A percentile compares a stretch with the other conserved stretches of the same genome.
phyloP scores from a whole-genome alignment of 495 filamentous ascomycete species.

The Podospora anserina region DNA sequence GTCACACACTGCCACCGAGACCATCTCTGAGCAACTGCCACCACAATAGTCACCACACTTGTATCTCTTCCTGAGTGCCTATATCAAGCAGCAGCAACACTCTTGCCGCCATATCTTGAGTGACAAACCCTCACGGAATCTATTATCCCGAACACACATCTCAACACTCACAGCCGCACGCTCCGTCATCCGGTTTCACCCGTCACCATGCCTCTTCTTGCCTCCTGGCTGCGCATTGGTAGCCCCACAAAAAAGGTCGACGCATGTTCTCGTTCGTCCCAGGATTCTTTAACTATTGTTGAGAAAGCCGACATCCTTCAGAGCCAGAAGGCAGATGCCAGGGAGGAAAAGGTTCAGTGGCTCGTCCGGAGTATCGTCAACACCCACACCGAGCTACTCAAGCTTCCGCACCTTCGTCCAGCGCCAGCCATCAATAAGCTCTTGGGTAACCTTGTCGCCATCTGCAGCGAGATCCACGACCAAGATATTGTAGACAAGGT shows the following conservation, averaged over 20 bases:
- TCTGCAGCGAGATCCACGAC: slow-evolving; percentile 29
- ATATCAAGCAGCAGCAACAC: slow-evolving; percentile 7
- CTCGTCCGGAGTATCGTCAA: slow-evolving; percentile 21
- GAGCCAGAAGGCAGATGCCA: slow-evolving; percentile 11
- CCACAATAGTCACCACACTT: too few relatives aligned
- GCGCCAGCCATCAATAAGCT: slow-evolving; percentile 25
- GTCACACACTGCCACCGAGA: background rate
- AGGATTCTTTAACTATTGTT: slow-evolving; percentile 24
- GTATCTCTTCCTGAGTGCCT: too few relatives aligned
- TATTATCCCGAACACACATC: background rate
- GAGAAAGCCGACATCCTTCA: slow-evolving; percentile 25
- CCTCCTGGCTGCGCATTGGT: slow-evolving; percentile 23
- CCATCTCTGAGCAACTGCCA: background rate
- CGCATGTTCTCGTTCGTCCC: slow-evolving; percentile 16
- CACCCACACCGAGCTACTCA: slow-evolving; percentile 23
- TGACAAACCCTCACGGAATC: background rate
- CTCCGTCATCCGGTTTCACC: background rate
- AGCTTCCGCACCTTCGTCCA: slow-evolving; percentile 21
- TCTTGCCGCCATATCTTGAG: background rate
- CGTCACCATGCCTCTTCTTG: slow-evolving; percentile 12
- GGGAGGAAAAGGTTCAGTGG: slow-evolving; percentile 13
- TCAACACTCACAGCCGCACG: too few relatives aligned
- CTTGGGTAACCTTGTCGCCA: slow-evolving; percentile 25
- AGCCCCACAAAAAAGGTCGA: slow-evolving; percentile 12
- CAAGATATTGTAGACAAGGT: slow-evolving; percentile 25